phyloP scores from a whole-genome alignment of 1,139 yeast species.

The Diutina sp. region DNA sequence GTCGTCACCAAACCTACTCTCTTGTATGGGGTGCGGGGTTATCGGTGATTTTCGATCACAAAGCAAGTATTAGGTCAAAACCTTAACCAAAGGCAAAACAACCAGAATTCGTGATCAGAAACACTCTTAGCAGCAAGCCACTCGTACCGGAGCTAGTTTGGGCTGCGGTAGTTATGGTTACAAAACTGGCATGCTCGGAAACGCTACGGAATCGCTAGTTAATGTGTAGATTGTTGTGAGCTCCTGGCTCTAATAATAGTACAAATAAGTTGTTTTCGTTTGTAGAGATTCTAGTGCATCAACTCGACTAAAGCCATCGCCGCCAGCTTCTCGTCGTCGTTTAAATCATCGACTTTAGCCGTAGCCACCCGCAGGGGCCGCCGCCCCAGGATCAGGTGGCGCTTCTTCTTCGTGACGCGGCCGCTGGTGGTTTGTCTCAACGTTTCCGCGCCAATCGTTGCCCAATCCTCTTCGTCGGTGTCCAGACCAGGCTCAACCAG shows the following conservation, averaged over 20 bases:
- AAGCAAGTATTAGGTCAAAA: neutral
- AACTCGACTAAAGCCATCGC: slow-evolving; percentile 53
- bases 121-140: neutral
- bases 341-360: slow-evolving; percentile 5
- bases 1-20: too few species aligned
- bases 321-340: slow-evolving; percentile 36
- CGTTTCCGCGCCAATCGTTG: slow-evolving; percentile 65
- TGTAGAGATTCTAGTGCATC: slow-evolving; percentile 12
- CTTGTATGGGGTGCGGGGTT: neutral
- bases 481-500: slow-evolving; percentile 16
- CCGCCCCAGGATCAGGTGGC: slow-evolving; percentile 5
- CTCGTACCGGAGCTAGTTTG: too few species aligned
- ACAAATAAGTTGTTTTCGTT: neutral
- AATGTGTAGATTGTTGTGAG: neutral
- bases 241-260: neutral
- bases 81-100: neutral
- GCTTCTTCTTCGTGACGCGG: neutral
- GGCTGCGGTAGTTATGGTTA: too few species aligned
- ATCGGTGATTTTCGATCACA: neutral
- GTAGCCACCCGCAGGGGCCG: slow-evolving; percentile 4
- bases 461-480: slow-evolving; percentile 96
- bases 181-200: too few species aligned
- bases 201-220: too few species aligned
- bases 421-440: slow-evolving; percentile 13
- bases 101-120: neutral